These are phyloP conservation scores for Globisporangium viniferum DNA, from an alignment of 352 stramenopile species.

Conservation along the genomic window DNA sequence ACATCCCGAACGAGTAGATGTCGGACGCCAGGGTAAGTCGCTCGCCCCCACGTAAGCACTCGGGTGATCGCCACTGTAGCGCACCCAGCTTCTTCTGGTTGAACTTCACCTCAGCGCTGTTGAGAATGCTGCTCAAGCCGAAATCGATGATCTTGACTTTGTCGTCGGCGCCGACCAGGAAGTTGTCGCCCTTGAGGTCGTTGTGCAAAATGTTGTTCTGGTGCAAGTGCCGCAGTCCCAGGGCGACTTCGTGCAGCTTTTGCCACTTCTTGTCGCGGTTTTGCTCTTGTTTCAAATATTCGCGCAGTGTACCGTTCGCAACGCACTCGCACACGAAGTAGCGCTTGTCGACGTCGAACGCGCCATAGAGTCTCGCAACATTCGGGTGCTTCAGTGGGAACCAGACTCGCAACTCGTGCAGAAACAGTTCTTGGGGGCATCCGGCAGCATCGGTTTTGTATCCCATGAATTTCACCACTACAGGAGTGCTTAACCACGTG, in stretches of 20 bases:
- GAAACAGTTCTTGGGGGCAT: background rate
- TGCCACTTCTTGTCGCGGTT: slow-evolving; percentile 7
- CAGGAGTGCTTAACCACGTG: slow-evolving; percentile 1
- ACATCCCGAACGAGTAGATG: slow-evolving; percentile 22
- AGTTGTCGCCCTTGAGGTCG: slow-evolving; percentile 16
- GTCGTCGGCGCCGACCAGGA: slow-evolving; percentile 4
- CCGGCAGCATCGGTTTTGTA: background rate
- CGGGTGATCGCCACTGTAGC: background rate
- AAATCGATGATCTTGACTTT: slow-evolving; percentile 18
- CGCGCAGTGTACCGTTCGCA: background rate
- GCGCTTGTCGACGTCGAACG: background rate
- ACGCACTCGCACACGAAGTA: slow-evolving; percentile 12
- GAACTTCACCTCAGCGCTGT: background rate
- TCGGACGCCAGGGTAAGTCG: slow-evolving; percentile 12
- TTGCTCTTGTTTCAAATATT: background rate
- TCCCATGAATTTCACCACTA: slow-evolving; percentile 13
- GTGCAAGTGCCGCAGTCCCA: slow-evolving; percentile 12
- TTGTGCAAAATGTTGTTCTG: slow-evolving; percentile 9
- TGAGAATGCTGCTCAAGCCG: slow-evolving; percentile 12
- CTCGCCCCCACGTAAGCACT: background rate
- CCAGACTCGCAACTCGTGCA: slow-evolving; percentile 13
- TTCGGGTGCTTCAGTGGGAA: slow-evolving; percentile 4
- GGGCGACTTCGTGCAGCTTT: slow-evolving; percentile 13
- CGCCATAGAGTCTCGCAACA: slow-evolving; percentile 8
- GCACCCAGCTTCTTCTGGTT: background rate